Evolutionary conservation across 805 yeast genomes (phyloP), one percentile per base, ranked within the genome.

Genomic region (Myxozyma geophila): DNA sequence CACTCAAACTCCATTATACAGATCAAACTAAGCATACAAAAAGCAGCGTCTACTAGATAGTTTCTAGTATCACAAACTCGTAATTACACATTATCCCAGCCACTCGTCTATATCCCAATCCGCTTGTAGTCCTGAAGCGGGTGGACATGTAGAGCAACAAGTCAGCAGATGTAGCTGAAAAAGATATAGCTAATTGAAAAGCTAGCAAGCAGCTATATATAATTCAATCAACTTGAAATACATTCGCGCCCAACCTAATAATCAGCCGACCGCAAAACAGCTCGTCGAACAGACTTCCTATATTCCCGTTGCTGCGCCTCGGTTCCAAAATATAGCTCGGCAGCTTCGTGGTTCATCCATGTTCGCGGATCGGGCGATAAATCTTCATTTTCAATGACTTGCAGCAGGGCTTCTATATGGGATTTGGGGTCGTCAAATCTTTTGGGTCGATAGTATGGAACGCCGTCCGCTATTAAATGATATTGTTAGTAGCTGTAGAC

Each of bases 361-460:
- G 60, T 61, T 17, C 64, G 60, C 36, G 64, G 64, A 44, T 61
- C 64, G 7, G 64, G 64, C 44, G 60, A 57, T n/a, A 61, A 15
- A 15, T 56, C 44, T 8, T 56, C 58, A 5, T 7, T 44, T 37
- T 61, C 64, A 3, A 61, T 36, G 33, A 49, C 44, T 33, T 40
- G 47, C 15, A 61, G 44, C 23, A 61, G 2, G 15, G 57, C 60
- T 13, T 57, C 64, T 17, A 61, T 23, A 17, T 61, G 64, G n/a
- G 58, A 50, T 49, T 21, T 37, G 12, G 56, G 53, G 19, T 61
- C 57, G 19, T 61, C 64, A 10, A 57, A 23, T 33, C 40, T 51
- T 49, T 40, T 37, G 15, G 64, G 50, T 17, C 49, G 36, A 46
- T 56, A 61, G 39, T 48, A 61, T 10, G 64, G 64, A 15, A 61